Evolutionary conservation across 139 green algal genomes (phyloP), one percentile per base, ranked within the genome.

Genomic region (Yamagishiella unicocca): DNA sequence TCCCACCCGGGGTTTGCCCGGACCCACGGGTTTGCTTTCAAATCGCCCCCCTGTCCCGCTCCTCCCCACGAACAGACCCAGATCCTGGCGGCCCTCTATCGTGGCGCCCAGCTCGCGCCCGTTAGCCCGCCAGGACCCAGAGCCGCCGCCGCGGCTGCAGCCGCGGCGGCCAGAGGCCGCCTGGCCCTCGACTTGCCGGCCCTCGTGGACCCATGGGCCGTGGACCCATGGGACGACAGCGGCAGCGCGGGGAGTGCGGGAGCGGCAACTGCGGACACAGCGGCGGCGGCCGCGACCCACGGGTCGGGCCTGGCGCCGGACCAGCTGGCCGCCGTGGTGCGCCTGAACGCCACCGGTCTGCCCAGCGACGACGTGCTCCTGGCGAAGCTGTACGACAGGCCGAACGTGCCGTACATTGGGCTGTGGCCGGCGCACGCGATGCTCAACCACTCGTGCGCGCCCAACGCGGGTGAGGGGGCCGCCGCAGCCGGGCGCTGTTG

Each of bases 361-460:
- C 77, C 77, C 10, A 42, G n/a, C 10, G 77, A 84, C 29, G 77
- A 84, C 25, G 77, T 72, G 27, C 55, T 84, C 27, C 58, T 84
- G 55, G 77, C 55, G 25, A 38, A 40, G 77, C 55, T 84, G 53
- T 83, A 83, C 50, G 75, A 37, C 75, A 83, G 6, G 33, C 25
- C 31, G 50, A 53, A 50, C 2, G 9, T 37, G 53, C 22, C 77
- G 38, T 84, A 53, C 77, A 84, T 84, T 40, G 77, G 77, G 55
- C 25, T 84, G 29, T 84, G 77, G 77, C 77, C 77, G n/a, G 77
- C 77, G 10, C 77, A 84, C 77, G 77, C 77, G 22, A 72, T 84
- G 77, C 25, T 84, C 24, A 84, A 84, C 77, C 77, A 84, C 58
- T 84, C 77, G 25, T 84, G 77, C 55, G 77, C 77, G 55, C 77